Conservation (phyloP, 192 early-diverging fungal species). For the Pilobolus umbonatus region DNA sequence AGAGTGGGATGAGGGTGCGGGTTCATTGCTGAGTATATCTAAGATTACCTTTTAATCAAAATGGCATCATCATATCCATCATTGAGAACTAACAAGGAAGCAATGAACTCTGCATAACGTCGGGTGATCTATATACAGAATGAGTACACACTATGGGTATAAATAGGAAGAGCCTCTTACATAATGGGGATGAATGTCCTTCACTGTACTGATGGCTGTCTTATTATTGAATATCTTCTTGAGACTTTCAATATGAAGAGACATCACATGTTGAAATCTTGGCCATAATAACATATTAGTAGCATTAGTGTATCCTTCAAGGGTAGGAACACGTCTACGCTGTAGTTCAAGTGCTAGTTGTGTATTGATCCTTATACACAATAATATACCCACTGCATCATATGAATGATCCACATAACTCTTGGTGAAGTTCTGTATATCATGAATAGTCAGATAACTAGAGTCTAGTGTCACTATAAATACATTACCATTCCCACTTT, state of each 20-base stretch:
- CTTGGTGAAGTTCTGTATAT: conserved; percentile 42
- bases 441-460: neutral
- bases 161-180: conserved; percentile 40
- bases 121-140: conserved; percentile 59
- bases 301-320: conserved; percentile 86
- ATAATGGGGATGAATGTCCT: conserved; percentile 79
- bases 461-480: neutral
- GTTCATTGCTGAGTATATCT: neutral
- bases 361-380: conserved; percentile 86
- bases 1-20: neutral
- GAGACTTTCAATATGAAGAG: conserved; percentile 88
- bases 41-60: conserved; percentile 63
- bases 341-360: conserved; percentile 81
- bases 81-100: conserved; percentile 87
- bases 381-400: conserved; percentile 86
- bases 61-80: conserved; percentile 83
- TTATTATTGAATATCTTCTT: conserved; percentile 68
- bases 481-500: conserved; percentile 58
- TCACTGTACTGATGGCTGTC: conserved; percentile 43
- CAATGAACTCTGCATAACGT: conserved; percentile 88
- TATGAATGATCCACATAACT: conserved; percentile 68
- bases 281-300: conserved; percentile 96
- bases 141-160: neutral
- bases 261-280: conserved; percentile 75
- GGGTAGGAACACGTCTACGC: conserved; percentile 66